phyloP scores from a whole-genome alignment of 2,329 filamentous ascomycete genomes.

The Dissoconium aciculare region DNA sequence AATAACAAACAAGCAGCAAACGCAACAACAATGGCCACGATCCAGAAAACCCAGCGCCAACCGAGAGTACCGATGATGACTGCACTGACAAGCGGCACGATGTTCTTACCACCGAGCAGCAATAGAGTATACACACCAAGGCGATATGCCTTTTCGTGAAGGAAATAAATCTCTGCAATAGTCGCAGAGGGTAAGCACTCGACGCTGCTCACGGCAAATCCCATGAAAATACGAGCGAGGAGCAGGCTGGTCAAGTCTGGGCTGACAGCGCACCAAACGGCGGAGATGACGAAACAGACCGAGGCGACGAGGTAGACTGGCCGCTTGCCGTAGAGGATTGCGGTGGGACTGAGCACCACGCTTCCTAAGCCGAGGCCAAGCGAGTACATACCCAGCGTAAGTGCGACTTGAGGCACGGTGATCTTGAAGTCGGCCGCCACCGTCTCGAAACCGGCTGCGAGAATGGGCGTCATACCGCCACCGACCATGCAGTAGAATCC shows the following conservation, averaged over 20 bases:
- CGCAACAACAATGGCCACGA: constrained; percentile 66
- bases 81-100: constrained; percentile 75
- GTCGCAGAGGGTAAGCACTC: constrained; percentile 88
- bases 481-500: constrained; percentile 90
- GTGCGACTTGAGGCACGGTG: constrained; percentile 55
- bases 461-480: constrained; percentile 77
- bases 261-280: constrained; percentile 75
- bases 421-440: constrained; percentile 56
- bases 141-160: constrained; percentile 84
- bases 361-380: constrained; percentile 77
- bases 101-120: constrained; percentile 68
- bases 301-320: constrained; percentile 73
- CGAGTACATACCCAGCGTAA: constrained; percentile 91
- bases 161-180: constrained; percentile 89
- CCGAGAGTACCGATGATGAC: constrained; percentile 60
- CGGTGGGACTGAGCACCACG: constrained; percentile 73
- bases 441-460: constrained; percentile 78
- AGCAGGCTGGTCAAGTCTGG: constrained; percentile 67
- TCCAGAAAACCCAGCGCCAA: constrained; percentile 53
- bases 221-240: constrained; percentile 71
- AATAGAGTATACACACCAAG: constrained; percentile 87
- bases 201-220: constrained; percentile 73
- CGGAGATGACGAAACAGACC: constrained; percentile 59
- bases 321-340: constrained; percentile 79
- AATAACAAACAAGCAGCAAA: constrained; percentile 60